Percentiles rank a stretch among this genome's conserved stretches.
These are phyloP conservation scores for Vicia faba DNA, from an alignment of 306 rosid species.

Conservation along the genomic window DNA sequence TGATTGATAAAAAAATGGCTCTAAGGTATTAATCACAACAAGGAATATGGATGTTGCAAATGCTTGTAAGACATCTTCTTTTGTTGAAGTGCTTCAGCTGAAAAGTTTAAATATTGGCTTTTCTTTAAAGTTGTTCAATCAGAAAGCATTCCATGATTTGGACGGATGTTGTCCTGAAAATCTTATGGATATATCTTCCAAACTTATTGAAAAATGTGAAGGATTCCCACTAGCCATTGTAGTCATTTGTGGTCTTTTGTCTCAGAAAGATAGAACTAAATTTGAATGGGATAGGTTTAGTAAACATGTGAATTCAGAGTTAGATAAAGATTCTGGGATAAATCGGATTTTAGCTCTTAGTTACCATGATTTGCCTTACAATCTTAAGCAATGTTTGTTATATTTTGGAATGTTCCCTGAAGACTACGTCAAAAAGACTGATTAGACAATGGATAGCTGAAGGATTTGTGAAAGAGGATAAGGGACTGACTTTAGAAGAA, in stretches of 20 bases:
- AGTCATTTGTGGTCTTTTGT: neutral
- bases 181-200: neutral
- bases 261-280: neutral
- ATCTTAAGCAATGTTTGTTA: neutral
- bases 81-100: neutral
- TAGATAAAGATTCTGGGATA: neutral
- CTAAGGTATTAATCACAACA: constrained; percentile 11
- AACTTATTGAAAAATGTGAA: neutral
- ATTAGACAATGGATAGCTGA: constrained; percentile 10
- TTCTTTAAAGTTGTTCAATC: neutral
- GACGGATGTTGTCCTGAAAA: neutral
- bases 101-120: neutral
- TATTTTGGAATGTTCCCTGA: neutral
- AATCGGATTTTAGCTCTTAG: neutral
- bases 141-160: constrained; percentile 1
- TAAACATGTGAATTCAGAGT: neutral
- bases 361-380: constrained; percentile 10
- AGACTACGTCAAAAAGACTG: neutral
- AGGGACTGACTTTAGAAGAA: neutral
- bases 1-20: constrained; percentile 9
- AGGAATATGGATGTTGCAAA: neutral
- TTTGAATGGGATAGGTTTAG: neutral
- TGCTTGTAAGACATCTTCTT: neutral
- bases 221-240: constrained; percentile 1
- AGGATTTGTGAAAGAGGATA: constrained; percentile 11